Percentiles rank a stretch among this genome's conserved stretches.
Evolutionary conservation across 169 alveolate genomes (phyloP).

Genomic region (Plasmodium inui): DNA sequence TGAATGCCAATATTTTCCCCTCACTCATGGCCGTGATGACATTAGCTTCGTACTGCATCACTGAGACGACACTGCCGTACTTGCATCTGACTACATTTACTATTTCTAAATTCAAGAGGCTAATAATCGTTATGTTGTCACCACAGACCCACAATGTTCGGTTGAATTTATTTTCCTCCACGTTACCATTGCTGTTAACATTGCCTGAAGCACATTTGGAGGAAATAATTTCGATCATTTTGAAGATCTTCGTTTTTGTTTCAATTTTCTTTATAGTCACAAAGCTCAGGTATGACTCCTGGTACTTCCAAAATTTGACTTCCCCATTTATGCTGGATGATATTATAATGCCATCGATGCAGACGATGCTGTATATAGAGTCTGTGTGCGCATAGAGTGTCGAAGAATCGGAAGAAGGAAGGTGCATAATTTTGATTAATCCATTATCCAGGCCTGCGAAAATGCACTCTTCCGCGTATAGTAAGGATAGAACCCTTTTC

Average conservation of each 20-base stretch:
- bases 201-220: slow-evolving; percentile 7
- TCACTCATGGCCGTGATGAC: slow-evolving; percentile 76
- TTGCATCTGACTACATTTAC: slow-evolving; percentile 48
- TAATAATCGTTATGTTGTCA: slow-evolving; percentile 71
- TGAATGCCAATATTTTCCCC: slow-evolving; percentile 68
- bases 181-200: background rate
- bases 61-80: slow-evolving; percentile 72
- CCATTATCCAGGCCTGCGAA: slow-evolving; percentile 76
- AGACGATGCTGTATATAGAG: slow-evolving; percentile 63
- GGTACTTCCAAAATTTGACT: slow-evolving; percentile 76
- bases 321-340: slow-evolving; percentile 69
- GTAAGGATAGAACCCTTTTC: slow-evolving; percentile 54
- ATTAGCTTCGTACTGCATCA: slow-evolving; percentile 74
- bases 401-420: slow-evolving; percentile 75
- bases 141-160: slow-evolving; percentile 76
- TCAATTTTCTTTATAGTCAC: slow-evolving; percentile 61
- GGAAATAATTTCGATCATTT: slow-evolving; percentile 72
- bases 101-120: slow-evolving; percentile 54
- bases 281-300: slow-evolving; percentile 51
- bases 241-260: slow-evolving; percentile 68
- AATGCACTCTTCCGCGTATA: slow-evolving; percentile 77
- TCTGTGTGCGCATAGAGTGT: slow-evolving; percentile 75
- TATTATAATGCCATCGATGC: slow-evolving; percentile 72
- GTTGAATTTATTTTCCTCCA: slow-evolving; percentile 33
- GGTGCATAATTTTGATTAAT: slow-evolving; percentile 60